Conservation (phyloP, 345 rosid genomes). For the Ceriops tagal region DNA sequence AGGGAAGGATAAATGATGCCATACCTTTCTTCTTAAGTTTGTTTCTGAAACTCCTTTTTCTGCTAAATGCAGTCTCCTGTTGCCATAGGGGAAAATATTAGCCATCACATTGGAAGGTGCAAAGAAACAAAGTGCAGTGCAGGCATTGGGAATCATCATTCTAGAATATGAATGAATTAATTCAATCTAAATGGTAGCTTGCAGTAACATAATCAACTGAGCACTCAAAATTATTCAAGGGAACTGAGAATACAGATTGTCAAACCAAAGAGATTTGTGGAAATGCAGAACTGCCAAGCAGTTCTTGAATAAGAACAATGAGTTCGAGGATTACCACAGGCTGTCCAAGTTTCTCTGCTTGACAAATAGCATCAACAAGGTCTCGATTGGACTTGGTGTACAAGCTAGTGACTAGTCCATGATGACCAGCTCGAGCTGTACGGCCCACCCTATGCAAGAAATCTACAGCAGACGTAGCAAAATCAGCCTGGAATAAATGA, state of each 20-base stretch:
- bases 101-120: slow-evolving; percentile 3
- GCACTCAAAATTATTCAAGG: neutral
- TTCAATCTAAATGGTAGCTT: neutral
- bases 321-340: slow-evolving; percentile 63
- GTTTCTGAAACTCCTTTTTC: slow-evolving; percentile 74
- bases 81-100: slow-evolving; percentile 17
- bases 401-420: slow-evolving; percentile 86
- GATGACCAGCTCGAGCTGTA: slow-evolving; percentile 94
- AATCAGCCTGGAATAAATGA: slow-evolving; percentile 78
- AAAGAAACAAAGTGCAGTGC: neutral
- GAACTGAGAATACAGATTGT: too few relatives aligned
- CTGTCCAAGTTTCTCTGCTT: slow-evolving; percentile 63
- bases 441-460: slow-evolving; percentile 94
- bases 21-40: slow-evolving; percentile 66
- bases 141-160: neutral
- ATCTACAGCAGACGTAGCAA: slow-evolving; percentile 88
- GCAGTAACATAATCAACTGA: neutral
- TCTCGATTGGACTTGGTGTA: slow-evolving; percentile 69
- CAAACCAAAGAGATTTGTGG: neutral
- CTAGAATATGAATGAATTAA: too few relatives aligned
- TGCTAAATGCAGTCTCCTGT: slow-evolving; percentile 71
- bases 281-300: neutral
- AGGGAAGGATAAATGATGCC: neutral
- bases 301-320: neutral
- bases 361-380: slow-evolving; percentile 78